A percentile compares a stretch with the other conserved stretches of the same genome.
Evolutionary conservation across 140 eudicot genomes (phyloP).

Genomic region (Ambrosia hybrid): DNA sequence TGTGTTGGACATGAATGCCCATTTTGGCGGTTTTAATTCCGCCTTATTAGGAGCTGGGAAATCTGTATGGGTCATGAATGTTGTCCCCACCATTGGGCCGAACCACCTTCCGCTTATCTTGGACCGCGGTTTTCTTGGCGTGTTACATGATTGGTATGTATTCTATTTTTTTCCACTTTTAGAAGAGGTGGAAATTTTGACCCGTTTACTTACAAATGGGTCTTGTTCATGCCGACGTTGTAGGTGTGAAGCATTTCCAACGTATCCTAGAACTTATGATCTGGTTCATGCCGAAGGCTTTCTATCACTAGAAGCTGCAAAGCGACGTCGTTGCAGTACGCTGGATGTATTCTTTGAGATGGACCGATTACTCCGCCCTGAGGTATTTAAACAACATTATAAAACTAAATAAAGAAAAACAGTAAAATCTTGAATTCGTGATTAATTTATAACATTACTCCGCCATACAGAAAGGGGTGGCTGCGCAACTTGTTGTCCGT

Average conservation of each 20-base stretch:
- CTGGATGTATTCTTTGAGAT: constrained; percentile 74
- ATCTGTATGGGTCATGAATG: constrained; percentile 99
- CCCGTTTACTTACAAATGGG: background rate
- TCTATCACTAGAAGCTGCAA: constrained; percentile 65
- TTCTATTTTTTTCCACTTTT: background rate
- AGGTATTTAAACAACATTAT: constrained; percentile 46
- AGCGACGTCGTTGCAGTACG: constrained; percentile 71
- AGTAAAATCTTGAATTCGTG: background rate
- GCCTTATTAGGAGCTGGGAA: constrained; percentile 82
- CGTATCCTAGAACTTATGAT: constrained; percentile 96
- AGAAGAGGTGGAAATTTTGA: background rate
- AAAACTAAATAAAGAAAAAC: background rate
- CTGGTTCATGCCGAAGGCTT: constrained; percentile 95
- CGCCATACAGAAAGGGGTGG: no score
- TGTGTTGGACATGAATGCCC: constrained; percentile 95
- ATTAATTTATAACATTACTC: no score
- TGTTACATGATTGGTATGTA: constrained; percentile 85
- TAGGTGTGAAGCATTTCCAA: constrained; percentile 99
- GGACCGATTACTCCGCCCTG: constrained; percentile 95
- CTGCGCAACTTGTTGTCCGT: no score
- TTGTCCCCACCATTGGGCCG: constrained; percentile 71
- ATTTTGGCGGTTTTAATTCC: constrained; percentile 81
- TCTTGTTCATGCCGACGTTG: background rate
- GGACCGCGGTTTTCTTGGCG: constrained; percentile 93
- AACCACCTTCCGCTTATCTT: constrained; percentile 78